Conservation (phyloP, 345 rosid species). For the Physaria fendleri region DNA sequence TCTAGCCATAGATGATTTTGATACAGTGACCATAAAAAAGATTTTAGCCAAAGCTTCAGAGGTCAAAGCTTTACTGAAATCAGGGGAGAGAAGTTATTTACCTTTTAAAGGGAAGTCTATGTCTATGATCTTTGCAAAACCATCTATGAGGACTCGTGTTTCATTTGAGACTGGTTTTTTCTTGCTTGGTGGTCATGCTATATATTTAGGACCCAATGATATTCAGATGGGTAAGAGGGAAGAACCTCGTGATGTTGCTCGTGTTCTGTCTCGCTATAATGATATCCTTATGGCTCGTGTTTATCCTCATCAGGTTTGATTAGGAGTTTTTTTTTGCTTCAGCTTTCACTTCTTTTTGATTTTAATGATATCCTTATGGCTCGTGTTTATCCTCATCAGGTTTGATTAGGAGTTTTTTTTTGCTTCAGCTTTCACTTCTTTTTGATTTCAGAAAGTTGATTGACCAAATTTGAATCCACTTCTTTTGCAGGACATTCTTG, state of each 20-base stretch:
- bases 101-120: conserved; percentile 92
- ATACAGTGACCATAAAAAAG: conserved; percentile 60
- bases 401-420: conserved; percentile 77
- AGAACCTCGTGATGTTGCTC: conserved; percentile 94
- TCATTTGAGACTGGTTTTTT: conserved; percentile 92
- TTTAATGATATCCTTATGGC: conserved; percentile 95
- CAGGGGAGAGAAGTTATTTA: conserved; percentile 68
- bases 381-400: conserved; percentile 96
- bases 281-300: conserved; percentile 94
- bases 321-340: no score
- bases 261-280: conserved; percentile 80
- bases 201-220: conserved; percentile 84
- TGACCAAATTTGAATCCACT: neutral
- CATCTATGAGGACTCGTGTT: conserved; percentile 96
- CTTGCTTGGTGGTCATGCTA: conserved; percentile 94
- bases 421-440: neutral
- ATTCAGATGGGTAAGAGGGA: conserved; percentile 97
- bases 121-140: conserved; percentile 96
- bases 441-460: neutral
- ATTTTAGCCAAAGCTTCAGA: conserved; percentile 72
- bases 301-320: conserved; percentile 95
- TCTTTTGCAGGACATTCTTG: conserved; percentile 67
- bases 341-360: no score
- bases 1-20: conserved; percentile 76
- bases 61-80: conserved; percentile 75